phyloP scores from a whole-genome alignment of 192 early-diverging fungal genomes.

The Umbelopsis sp. region DNA sequence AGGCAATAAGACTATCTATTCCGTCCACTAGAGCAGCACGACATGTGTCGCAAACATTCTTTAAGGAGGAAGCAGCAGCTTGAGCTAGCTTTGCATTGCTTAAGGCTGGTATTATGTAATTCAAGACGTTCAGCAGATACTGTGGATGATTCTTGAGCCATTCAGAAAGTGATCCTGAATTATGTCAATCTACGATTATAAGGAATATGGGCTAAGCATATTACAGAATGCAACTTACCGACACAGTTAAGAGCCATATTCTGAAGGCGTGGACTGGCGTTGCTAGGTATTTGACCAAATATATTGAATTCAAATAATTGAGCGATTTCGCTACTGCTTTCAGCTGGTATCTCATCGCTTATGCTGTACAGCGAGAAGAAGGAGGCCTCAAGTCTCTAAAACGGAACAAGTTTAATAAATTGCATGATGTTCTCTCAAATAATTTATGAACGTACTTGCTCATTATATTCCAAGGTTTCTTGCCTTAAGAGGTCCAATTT shows the following conservation, averaged over 20 bases:
- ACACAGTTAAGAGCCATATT: conserved; percentile 48
- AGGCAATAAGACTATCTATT: conserved; percentile 57
- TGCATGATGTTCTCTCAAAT: neutral
- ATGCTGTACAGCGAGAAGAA: conserved; percentile 67
- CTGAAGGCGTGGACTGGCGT: conserved; percentile 40
- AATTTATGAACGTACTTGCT: neutral
- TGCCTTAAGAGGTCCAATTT: neutral
- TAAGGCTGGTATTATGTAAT: conserved; percentile 65
- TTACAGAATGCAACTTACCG: conserved; percentile 32
- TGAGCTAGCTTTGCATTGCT: conserved; percentile 56
- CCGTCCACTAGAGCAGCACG: conserved; percentile 61
- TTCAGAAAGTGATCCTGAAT: conserved; percentile 64
- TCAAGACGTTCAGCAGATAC: conserved; percentile 57
- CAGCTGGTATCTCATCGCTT: conserved; percentile 61
- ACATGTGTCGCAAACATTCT: conserved; percentile 72
- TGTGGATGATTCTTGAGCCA: conserved; percentile 68
- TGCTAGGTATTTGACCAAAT: conserved; percentile 48
- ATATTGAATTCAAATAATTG: conserved; percentile 62
- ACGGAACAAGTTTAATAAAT: neutral
- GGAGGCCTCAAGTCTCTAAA: conserved; percentile 53
- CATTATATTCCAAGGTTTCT: neutral
- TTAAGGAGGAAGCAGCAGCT: conserved; percentile 65
- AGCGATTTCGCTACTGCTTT: conserved; percentile 54
- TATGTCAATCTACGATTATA: neutral
- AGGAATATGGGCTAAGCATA: neutral